These are phyloP conservation scores for Metschnikowia amazonensis DNA, from an alignment of 805 yeast genomes.

Conservation along the genomic window DNA sequence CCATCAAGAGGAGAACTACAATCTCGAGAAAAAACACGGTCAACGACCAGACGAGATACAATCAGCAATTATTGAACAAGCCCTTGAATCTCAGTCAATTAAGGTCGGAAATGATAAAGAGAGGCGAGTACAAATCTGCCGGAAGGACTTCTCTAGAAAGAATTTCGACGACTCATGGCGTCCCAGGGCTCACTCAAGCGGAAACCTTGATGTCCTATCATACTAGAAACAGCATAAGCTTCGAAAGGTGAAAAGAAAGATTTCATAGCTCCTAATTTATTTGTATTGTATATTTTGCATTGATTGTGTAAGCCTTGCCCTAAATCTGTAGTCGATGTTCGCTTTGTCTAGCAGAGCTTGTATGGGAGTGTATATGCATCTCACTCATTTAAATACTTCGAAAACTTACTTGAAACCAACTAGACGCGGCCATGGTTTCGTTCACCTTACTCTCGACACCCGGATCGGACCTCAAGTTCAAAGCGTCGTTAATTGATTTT, in stretches of 20 bases:
- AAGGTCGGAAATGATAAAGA: constrained; percentile 35
- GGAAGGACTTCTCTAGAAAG: constrained; percentile 37
- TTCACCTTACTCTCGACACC: constrained; percentile 30
- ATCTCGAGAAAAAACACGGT: constrained; percentile 20
- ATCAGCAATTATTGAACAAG: constrained; percentile 26
- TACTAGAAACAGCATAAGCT: constrained; percentile 37
- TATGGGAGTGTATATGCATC: neutral
- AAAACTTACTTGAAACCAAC: neutral
- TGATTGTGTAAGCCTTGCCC: neutral
- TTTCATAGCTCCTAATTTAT: neutral
- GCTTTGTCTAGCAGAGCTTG: neutral
- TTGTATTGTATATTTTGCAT: neutral
- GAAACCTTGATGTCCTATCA: constrained; percentile 44
- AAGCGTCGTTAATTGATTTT: constrained; percentile 53
- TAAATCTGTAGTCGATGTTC: neutral
- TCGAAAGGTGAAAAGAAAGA: constrained; percentile 16
- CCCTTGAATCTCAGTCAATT: constrained; percentile 34
- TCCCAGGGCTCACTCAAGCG: constrained; percentile 49
- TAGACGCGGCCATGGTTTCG: constrained; percentile 29
- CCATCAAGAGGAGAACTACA: constrained; percentile 34
- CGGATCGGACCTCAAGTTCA: constrained; percentile 25
- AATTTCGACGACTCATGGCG: constrained; percentile 42
- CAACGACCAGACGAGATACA: constrained; percentile 20
- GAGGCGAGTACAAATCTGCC: constrained; percentile 34
- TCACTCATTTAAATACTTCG: neutral